Base-by-base conservation (phyloP, 768 basidiomycete genomes). In the Collybiopsis luxurians region DNA sequence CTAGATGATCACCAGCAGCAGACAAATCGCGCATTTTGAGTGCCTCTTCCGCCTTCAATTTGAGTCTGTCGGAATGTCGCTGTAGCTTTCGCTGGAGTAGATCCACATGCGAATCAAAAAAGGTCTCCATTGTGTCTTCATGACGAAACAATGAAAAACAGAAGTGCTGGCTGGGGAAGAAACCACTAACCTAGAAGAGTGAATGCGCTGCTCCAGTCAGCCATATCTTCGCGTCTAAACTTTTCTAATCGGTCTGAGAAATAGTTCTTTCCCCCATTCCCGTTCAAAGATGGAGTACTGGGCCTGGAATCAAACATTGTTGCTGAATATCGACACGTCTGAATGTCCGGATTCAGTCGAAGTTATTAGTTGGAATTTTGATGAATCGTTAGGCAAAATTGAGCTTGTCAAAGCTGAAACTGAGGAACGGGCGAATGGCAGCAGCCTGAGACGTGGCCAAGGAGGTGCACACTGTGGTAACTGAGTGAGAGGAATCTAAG, bases 111-210 rank as follows among this genome's bases (percentile, higher is more conserved):
- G 94, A 93, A 74, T 98, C 94, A 68, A 95, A 96, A 67, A 89
- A 97, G 0, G 95, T 97, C 73, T 97, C 95, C 69, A 95, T 77
- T 9, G 95, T 96, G 71, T 97, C 95, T 95, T 64, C 12, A 63
- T 30, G 48, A 58, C 68, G 38, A 66, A 61, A 31, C 66, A 66
- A 71, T 73, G 26, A 46, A 56, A 53, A 60, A 30, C 45, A 51
- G 49, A 48, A 30, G 39, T 19, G 17, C 24, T 23, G 48, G 21
- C 17, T 23, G 15, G 24, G 56, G 51, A 28, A 28, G 31, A 53
- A 44, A 4, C 21, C 28, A 70, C 81, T 56, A 66, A 93, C 93
- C 94, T 5, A 95, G 77, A 26, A 96, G 74, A 2, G 94, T 95
- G 65, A 95, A 90, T 30, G 90, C 92, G 62, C 88, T 83, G 40